These are phyloP conservation scores for Onygena corvina DNA, from an alignment of 2,329 filamentous ascomycete species.

Conservation along the genomic window DNA sequence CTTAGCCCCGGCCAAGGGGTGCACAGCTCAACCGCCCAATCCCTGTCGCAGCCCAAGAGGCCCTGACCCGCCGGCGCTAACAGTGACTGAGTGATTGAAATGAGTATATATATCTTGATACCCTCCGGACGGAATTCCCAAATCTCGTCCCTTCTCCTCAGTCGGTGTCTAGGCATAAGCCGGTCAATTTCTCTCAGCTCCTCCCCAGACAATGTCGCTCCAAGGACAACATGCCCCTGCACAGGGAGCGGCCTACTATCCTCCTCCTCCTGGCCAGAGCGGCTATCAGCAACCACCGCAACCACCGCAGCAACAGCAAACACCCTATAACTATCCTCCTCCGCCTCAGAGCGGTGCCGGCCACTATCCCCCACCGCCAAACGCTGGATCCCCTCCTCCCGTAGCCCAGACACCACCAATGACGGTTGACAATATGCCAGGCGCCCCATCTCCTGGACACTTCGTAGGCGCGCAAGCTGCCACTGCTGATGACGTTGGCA, in stretches of 20 bases:
- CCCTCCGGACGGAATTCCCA: no score
- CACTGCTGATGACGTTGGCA: constrained; percentile 74
- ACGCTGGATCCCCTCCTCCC: constrained; percentile 14
- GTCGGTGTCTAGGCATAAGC: no score
- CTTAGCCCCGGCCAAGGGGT: neutral
- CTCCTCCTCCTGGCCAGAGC: neutral
- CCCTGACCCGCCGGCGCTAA: constrained; percentile 1
- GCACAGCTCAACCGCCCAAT: neutral
- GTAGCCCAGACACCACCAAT: constrained; percentile 17
- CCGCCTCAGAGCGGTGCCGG: constrained; percentile 9
- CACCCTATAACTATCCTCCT: constrained; percentile 5
- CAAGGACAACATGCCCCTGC: neutral
- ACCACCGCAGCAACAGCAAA: constrained; percentile 11
- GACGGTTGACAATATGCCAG: constrained; percentile 24
- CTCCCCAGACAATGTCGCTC: neutral
- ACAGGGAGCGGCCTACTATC: constrained; percentile 1
- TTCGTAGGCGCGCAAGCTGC: constrained; percentile 54
- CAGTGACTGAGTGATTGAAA: neutral
- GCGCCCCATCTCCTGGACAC: constrained; percentile 39
- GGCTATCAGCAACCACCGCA: constrained; percentile 18
- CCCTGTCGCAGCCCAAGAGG: neutral
- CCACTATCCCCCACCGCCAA: constrained; percentile 16
- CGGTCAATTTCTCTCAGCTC: neutral
- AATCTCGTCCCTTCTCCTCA: no score
- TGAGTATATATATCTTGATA: neutral